These are phyloP conservation scores for Thielaviopsis punctulata DNA, from an alignment of 2,329 filamentous ascomycete genomes.

Conservation along the genomic window DNA sequence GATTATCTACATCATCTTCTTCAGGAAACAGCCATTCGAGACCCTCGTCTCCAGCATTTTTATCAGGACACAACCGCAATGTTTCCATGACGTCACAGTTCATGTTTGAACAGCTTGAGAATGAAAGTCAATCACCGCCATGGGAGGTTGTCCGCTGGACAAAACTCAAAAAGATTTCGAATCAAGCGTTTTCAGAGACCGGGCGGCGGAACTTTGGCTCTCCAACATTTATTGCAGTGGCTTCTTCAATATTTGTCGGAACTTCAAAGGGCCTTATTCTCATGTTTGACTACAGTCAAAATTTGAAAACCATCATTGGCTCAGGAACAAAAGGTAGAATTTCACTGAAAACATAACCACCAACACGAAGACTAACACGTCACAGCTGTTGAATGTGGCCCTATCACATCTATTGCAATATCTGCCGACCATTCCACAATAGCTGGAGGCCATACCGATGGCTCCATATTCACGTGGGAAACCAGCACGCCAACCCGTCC, in stretches of 20 bases:
- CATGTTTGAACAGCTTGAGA: slow-evolving; percentile 41
- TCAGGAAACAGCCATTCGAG: slow-evolving; percentile 43
- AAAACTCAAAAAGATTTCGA: slow-evolving; percentile 73
- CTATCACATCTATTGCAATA: slow-evolving; percentile 72
- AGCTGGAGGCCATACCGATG: slow-evolving; percentile 75
- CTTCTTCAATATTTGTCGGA: slow-evolving; percentile 74
- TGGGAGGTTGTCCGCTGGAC: slow-evolving; percentile 99
- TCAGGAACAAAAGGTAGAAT: slow-evolving; percentile 69
- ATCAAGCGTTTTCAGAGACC: slow-evolving; percentile 79
- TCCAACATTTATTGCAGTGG: slow-evolving; percentile 77
- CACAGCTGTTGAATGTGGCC: slow-evolving; percentile 72
- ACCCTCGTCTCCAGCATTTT: slow-evolving; percentile 59
- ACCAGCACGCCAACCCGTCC: slow-evolving; percentile 64
- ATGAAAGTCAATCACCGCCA: slow-evolving; percentile 58
- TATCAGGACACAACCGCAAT: slow-evolving; percentile 62
- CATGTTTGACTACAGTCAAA: slow-evolving; percentile 95
- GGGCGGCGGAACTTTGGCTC: slow-evolving; percentile 84
- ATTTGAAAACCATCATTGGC: slow-evolving; percentile 82
- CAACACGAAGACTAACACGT: neutral
- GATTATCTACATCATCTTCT: slow-evolving; percentile 46
- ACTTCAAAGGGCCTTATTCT: slow-evolving; percentile 89
- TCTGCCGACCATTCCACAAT: slow-evolving; percentile 89
- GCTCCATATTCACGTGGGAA: slow-evolving; percentile 95
- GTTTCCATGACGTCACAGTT: slow-evolving; percentile 61
- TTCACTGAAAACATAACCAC: neutral